Evolutionary conservation across 2,329 filamentous ascomycete genomes (phyloP), one percentile per base, ranked within the genome.

Genomic region (Trichoderma gracile): DNA sequence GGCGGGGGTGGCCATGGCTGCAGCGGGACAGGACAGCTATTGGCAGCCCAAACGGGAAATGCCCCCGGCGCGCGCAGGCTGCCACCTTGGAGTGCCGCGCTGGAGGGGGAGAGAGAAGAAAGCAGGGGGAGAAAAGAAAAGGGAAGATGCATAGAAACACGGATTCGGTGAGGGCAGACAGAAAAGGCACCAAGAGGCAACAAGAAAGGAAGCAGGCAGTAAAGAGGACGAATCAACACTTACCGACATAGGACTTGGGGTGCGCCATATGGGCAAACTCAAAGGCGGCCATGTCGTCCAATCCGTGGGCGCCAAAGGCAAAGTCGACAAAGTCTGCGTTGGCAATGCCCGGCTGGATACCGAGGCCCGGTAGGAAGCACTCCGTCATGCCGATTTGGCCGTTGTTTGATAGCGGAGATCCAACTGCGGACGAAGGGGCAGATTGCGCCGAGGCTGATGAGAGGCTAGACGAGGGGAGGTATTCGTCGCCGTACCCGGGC

Each of bases 371-470:
- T 21, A 80, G 76, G 68, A 81, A 75, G 85, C 87, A 90, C 66
- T 87, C 84, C 52, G 86, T 80, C 57, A 85, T 81, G 70, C 80
- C 79, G 68, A 83, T 76, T 69, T 84, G 84, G 63, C 83, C 82
- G 71, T 84, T 82, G 67, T 84, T 82, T 1, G 87, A 88, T 70
- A 86, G 85, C 27, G 88, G 88, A 23, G 88, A 91, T 64, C 87
- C 87, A 67, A 88, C 84, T 61, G 85, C 86, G 9, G 88, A 90
- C 1, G 88, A 90, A 7, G 87, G 80, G 4, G 85, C 86, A 58
- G 89, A 90, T 59, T 79, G 84, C 63, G 77, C 87, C 65, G 85
- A 89, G 25, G 81, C 82, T 66, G 83, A 86, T 66, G 82, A 92
- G 67, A 83, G 81, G 72, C 82, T 86, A 58, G 82, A 89, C 33